Conservation (phyloP, 192 early-diverging fungal genomes). For the Podila minutissima region DNA sequence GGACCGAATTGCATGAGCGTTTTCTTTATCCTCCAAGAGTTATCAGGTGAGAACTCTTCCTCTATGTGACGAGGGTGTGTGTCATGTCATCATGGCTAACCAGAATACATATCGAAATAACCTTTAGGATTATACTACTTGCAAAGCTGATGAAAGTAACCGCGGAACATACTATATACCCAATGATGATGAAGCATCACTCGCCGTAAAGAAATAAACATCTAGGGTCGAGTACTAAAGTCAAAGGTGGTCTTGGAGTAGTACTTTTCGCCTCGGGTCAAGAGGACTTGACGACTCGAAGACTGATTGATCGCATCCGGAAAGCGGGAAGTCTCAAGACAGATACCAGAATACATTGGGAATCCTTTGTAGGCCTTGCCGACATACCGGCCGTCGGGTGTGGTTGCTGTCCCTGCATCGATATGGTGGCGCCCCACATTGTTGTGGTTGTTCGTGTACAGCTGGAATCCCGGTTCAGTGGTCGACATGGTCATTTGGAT, state of each 20-base stretch:
- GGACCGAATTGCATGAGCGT: neutral
- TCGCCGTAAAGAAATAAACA: too few relatives aligned
- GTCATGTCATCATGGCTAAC: too few relatives aligned
- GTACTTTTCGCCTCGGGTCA: slow-evolving; percentile 62
- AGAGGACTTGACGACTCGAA: slow-evolving; percentile 63
- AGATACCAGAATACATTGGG: slow-evolving; percentile 68
- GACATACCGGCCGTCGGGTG: slow-evolving; percentile 8
- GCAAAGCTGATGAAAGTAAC: too few relatives aligned
- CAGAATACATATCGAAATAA: neutral
- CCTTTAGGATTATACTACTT: too few relatives aligned
- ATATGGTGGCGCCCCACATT: slow-evolving; percentile 33
- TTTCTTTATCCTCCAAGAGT: neutral
- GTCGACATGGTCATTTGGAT: slow-evolving; percentile 72
- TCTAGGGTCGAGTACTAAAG: slow-evolving; percentile 34
- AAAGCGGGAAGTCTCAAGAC: slow-evolving; percentile 69
- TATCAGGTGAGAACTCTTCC: too few relatives aligned
- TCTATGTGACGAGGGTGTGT: too few relatives aligned
- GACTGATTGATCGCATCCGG: slow-evolving; percentile 71
- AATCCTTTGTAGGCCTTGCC: slow-evolving; percentile 39
- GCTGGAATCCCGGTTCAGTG: slow-evolving; percentile 78
- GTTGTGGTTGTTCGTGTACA: slow-evolving; percentile 88
- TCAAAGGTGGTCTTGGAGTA: slow-evolving; percentile 57
- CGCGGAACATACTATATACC: too few relatives aligned
- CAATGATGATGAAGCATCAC: too few relatives aligned
- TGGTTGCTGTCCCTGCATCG: slow-evolving; percentile 33